Evolutionary conservation across 345 rosid species (phyloP), one percentile per base, ranked within the genome.

Genomic region (Noccaea caerulescens): DNA sequence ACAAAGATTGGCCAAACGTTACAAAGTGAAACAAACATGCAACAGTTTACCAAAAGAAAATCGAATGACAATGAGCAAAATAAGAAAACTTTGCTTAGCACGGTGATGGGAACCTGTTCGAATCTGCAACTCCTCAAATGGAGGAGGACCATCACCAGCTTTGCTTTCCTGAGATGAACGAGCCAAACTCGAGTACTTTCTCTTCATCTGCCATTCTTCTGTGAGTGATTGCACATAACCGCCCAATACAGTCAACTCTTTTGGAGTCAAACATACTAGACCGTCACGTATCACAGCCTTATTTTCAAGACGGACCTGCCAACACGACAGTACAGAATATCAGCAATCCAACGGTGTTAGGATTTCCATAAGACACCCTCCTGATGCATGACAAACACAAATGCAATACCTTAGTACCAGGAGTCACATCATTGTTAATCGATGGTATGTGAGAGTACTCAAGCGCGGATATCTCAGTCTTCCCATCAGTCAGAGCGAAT

Each of bases 141-240:
- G 88, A 43, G 97, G 96, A 76, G 97, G 97, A 42, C 97, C 84
- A 58, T 88, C 87, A 53, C 82, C 80, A 50, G 45, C 44, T 52
- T 77, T 88, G 63, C 71, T 55, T 75, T 86, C 89, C 72, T 84
- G 81, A 20, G 83, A 79, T 33, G 86, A 81, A 55, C 92, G 89
- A 37, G 94, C 80, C 53, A 86, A 46, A 42, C 78, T 83, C 1
- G 83, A 79, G 62, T 87, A 93, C 25, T 89, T 93, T 77, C 44
- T 81, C 82, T 82, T 91, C 96, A 93, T 86, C 80, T 82, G 76
- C 98, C 97, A 93, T 80, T 93, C 98, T 57, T 91, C 94, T 72
- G 81, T 60, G 49, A 93, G 91, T 36, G 96, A 80, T 66, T 80
- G 86, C 51, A 91, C 98, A 77, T 81, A 72, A 58, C 98, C 97